Conservation (phyloP, 2,329 filamentous ascomycete genomes). For the Fusarium tricinctum region DNA sequence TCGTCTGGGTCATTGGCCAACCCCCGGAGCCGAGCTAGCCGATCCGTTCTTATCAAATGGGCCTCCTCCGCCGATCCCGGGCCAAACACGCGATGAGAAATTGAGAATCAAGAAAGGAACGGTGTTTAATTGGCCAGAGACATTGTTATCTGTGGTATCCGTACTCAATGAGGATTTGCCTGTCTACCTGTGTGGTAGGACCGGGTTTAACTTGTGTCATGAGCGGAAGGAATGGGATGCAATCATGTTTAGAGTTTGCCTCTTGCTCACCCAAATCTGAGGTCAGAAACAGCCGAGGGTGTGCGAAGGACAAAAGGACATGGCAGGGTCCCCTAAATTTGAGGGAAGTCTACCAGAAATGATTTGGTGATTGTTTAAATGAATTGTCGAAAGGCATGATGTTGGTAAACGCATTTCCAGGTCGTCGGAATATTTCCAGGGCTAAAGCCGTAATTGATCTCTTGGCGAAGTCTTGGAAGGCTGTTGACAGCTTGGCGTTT, state of each 20-base stretch:
- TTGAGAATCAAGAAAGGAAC: background rate
- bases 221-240: slow-evolving; percentile 15
- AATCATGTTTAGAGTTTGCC: slow-evolving; percentile 19
- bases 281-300: background rate
- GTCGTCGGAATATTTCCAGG: slow-evolving; percentile 7
- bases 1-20: slow-evolving; percentile 7
- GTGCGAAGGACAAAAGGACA: background rate
- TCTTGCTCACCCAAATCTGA: background rate
- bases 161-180: background rate
- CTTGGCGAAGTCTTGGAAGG: slow-evolving; percentile 20
- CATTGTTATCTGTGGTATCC: slow-evolving; percentile 13
- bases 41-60: slow-evolving; percentile 32
- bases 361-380: background rate
- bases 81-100: slow-evolving; percentile 9
- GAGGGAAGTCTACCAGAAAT: background rate
- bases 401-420: background rate
- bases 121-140: slow-evolving; percentile 11
- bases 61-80: slow-evolving; percentile 15
- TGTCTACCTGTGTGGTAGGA: slow-evolving; percentile 6
- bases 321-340: background rate
- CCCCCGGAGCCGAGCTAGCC: slow-evolving; percentile 27
- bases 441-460: slow-evolving; percentile 25
- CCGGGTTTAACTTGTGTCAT: slow-evolving; percentile 4
- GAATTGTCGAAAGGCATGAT: background rate
- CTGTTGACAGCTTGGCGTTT: slow-evolving; percentile 28